These are phyloP conservation scores for Cryptococcus sp. DNA, from an alignment of 1,284 basidiomycete genomes.

Conservation along the genomic window DNA sequence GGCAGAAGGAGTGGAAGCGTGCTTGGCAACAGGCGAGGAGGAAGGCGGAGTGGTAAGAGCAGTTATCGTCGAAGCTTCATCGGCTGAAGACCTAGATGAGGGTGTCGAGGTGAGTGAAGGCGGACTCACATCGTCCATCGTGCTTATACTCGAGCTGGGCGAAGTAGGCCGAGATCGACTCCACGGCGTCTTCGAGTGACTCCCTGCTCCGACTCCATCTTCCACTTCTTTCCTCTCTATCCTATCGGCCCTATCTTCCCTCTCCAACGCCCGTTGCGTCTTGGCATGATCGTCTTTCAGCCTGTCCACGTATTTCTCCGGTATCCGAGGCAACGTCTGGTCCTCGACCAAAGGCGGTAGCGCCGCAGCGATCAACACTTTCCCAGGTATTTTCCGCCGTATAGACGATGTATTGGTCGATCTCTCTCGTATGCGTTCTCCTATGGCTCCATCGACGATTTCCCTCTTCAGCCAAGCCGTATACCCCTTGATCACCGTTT, in stretches of 20 bases:
- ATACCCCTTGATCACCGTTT: conserved; percentile 29
- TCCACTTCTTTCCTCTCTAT: background rate
- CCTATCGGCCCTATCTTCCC: background rate
- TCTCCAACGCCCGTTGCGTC: conserved; percentile 13
- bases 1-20: background rate
- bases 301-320: conserved; percentile 40
- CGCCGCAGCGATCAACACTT: conserved; percentile 33
- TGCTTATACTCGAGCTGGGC: conserved; percentile 14
- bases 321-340: conserved; percentile 31
- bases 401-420: conserved; percentile 1
- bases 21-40: background rate
- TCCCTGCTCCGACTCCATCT: background rate
- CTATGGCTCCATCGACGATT: conserved; percentile 36
- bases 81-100: conserved; percentile 4
- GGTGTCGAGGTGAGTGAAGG: conserved; percentile 1
- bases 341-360: conserved; percentile 41
- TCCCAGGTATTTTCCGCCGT: conserved; percentile 12
- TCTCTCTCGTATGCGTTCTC: conserved; percentile 1
- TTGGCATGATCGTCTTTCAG: conserved; percentile 28
- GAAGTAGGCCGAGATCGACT: conserved; percentile 2
- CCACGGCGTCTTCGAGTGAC: conserved; percentile 19
- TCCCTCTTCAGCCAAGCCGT: conserved; percentile 35
- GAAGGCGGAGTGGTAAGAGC: background rate
- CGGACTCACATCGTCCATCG: conserved; percentile 3
- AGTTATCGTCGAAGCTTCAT: background rate